Conservation (phyloP, 768 basidiomycete species). For the Suillus fuscotomentosus region DNA sequence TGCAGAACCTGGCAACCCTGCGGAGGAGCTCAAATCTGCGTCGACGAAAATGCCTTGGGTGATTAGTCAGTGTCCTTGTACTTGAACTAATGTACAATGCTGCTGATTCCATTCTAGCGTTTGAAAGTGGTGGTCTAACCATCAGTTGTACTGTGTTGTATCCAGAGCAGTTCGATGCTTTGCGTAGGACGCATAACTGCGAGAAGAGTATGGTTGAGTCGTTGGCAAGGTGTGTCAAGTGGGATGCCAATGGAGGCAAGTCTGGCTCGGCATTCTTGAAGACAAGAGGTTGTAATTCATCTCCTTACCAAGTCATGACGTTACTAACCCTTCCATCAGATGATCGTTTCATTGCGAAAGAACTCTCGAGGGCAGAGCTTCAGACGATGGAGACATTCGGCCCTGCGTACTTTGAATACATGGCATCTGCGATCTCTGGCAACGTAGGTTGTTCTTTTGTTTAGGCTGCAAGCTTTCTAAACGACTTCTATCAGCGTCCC, state of each 20-base stretch:
- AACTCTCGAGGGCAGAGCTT: conserved; percentile 85
- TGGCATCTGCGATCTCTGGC: conserved; percentile 88
- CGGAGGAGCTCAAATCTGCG: conserved; percentile 71
- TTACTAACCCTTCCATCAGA: conserved; percentile 45
- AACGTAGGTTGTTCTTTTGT: conserved; percentile 51
- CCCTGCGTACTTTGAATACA: conserved; percentile 96
- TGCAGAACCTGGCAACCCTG: conserved; percentile 62
- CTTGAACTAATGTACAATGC: conserved; percentile 4
- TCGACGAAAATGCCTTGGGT: conserved; percentile 83
- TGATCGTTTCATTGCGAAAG: conserved; percentile 98
- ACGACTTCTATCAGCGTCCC: conserved; percentile 59
- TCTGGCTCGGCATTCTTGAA: conserved; percentile 97
- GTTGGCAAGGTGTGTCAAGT: conserved; percentile 90
- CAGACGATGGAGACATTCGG: conserved; percentile 97
- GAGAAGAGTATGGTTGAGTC: conserved; percentile 94
- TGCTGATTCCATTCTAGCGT: conserved; percentile 48
- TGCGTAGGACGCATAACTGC: conserved; percentile 90
- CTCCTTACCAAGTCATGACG: neutral
- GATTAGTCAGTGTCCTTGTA: conserved; percentile 54
- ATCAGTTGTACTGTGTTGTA: conserved; percentile 95
- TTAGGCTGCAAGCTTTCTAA: conserved; percentile 5
- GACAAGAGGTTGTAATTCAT: conserved; percentile 66
- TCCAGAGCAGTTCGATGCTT: conserved; percentile 94
- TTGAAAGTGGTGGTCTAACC: conserved; percentile 85
- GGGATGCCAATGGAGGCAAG: conserved; percentile 94